Evolutionary conservation across 2,329 filamentous ascomycete genomes (phyloP).

Genomic region (Penicillium sp.): DNA sequence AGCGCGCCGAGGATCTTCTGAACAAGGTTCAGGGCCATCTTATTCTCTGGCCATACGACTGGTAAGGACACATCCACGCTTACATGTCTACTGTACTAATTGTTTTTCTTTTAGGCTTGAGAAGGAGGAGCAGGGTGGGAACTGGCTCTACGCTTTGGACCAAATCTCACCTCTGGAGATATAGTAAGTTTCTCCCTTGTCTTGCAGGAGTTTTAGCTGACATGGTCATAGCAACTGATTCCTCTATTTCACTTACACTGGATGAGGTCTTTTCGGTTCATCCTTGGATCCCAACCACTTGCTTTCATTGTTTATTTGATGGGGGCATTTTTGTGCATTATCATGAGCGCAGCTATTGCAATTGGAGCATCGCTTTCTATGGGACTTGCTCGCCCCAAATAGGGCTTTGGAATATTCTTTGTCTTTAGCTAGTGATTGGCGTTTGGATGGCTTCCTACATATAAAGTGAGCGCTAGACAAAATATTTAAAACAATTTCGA

Average conservation of each 20-base stretch:
- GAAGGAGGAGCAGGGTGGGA: conserved; percentile 84
- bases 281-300: not conserved
- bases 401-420: not conserved
- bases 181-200: conserved; percentile 51
- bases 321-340: not conserved
- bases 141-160: conserved; percentile 96
- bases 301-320: not conserved
- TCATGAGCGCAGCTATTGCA: conserved; percentile 9
- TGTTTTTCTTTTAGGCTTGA: conserved; percentile 53
- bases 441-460: not conserved
- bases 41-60: conserved; percentile 92
- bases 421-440: not conserved
- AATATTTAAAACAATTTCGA: not conserved
- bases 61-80: conserved; percentile 44
- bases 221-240: conserved; percentile 27
- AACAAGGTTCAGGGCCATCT: conserved; percentile 79
- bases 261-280: conserved; percentile 4
- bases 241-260: conserved; percentile 10
- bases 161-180: conserved; percentile 94
- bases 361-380: conserved; percentile 10
- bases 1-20: conserved; percentile 76
- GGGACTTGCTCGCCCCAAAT: not conserved
- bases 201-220: conserved; percentile 15
- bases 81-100: conserved; percentile 9
- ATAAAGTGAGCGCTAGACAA: not conserved